Evolutionary conservation across 2,329 filamentous ascomycete genomes (phyloP).

Genomic region (Pyricularia sp.): DNA sequence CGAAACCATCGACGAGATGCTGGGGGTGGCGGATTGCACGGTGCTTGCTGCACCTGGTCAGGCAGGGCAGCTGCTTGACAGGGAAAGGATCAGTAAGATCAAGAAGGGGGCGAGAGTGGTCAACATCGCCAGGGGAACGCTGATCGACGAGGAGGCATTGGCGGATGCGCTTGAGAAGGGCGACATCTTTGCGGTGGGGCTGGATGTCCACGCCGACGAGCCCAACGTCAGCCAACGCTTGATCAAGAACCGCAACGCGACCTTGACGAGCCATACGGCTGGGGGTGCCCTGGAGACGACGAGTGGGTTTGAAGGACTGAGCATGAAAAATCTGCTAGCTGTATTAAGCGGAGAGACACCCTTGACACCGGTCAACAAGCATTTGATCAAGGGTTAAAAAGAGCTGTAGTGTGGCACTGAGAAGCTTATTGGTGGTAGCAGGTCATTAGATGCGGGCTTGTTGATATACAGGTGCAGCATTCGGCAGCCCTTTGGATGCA

Average conservation of each 20-base stretch:
- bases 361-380: constrained; percentile 43
- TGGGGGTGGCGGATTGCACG: constrained; percentile 36
- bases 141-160: constrained; percentile 41
- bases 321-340: constrained; percentile 42
- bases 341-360: constrained; percentile 33
- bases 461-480: too few species aligned
- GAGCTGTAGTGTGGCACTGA: too few species aligned
- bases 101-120: constrained; percentile 41
- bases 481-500: too few species aligned
- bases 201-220: constrained; percentile 45
- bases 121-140: constrained; percentile 44
- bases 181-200: constrained; percentile 31
- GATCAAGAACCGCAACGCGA: constrained; percentile 20
- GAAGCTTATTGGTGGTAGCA: too few species aligned
- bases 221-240: constrained; percentile 31
- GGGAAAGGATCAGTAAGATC: constrained; percentile 32
- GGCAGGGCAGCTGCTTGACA: constrained; percentile 30
- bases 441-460: too few species aligned
- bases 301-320: constrained; percentile 41
- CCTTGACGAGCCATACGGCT: constrained; percentile 43
- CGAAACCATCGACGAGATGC: constrained; percentile 30
- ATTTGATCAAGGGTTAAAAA: constrained; percentile 25
- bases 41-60: constrained; percentile 40
- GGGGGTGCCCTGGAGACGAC: constrained; percentile 45
- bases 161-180: constrained; percentile 35